phyloP scores from a whole-genome alignment of 495 filamentous ascomycete genomes.

The Xylaria palmicola region DNA sequence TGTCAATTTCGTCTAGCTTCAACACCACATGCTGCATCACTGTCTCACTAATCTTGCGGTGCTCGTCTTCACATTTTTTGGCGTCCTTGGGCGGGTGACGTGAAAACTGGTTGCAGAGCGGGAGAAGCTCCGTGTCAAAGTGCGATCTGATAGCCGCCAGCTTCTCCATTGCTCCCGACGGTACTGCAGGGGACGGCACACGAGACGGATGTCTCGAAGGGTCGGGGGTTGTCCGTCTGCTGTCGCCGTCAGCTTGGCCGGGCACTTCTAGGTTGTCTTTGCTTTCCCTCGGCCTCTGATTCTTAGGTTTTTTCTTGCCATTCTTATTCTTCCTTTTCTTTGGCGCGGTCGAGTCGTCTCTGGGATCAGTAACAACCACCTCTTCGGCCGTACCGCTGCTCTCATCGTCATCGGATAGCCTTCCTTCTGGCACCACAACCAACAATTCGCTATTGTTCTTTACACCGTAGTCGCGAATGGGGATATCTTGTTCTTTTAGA shows the following conservation, averaged over 20 bases:
- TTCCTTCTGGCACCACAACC: slow-evolving; percentile 52
- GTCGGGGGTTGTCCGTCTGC: slow-evolving; percentile 20
- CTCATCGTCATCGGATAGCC: slow-evolving; percentile 49
- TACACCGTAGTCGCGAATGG: slow-evolving; percentile 70
- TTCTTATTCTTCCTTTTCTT: slow-evolving; percentile 41
- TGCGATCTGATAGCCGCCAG: slow-evolving; percentile 66
- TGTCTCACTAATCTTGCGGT: slow-evolving; percentile 78
- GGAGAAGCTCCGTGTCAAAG: slow-evolving; percentile 65
- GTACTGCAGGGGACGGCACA: slow-evolving; percentile 31
- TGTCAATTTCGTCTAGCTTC: slow-evolving; percentile 83
- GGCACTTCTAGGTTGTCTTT: slow-evolving; percentile 33
- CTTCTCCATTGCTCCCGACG: slow-evolving; percentile 62
- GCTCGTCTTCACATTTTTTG: slow-evolving; percentile 71
- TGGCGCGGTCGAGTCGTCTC: slow-evolving; percentile 26
- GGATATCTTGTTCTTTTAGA: slow-evolving; percentile 63
- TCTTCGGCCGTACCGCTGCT: slow-evolving; percentile 52
- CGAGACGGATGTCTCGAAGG: slow-evolving; percentile 29
- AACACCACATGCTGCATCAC: slow-evolving; percentile 80
- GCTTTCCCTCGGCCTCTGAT: slow-evolving; percentile 38
- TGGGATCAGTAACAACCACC: slow-evolving; percentile 35
- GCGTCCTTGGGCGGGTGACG: slow-evolving; percentile 64
- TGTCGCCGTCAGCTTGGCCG: slow-evolving; percentile 18
- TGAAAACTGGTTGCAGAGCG: slow-evolving; percentile 64
- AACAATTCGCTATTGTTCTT: slow-evolving; percentile 76
- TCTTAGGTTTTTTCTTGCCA: slow-evolving; percentile 31